A percentile compares a stretch with the other conserved stretches of the same genome.
Evolutionary conservation across 176 grass and related monocot genomes (phyloP).

Genomic region (Thinopyrum elongatum): DNA sequence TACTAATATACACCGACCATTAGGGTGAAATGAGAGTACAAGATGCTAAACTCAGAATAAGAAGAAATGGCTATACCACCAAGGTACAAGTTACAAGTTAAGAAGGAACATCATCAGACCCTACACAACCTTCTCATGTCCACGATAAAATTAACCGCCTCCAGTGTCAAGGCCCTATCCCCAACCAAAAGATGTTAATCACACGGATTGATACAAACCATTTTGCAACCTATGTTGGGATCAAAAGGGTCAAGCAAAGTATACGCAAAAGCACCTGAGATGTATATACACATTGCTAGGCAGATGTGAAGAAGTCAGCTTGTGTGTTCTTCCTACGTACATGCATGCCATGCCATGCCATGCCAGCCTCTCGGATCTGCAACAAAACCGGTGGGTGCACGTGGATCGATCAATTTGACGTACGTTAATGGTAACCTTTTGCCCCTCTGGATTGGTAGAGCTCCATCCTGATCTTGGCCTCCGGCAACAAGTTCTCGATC

Average conservation of each 20-base stretch:
- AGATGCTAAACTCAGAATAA: background rate
- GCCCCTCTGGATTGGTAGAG: constrained; percentile 81
- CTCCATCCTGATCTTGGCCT: constrained; percentile 91
- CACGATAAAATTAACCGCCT: background rate
- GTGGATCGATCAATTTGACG: constrained; percentile 9
- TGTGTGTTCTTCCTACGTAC: constrained; percentile 14
- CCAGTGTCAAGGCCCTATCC: constrained; percentile 6
- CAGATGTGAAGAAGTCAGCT: constrained; percentile 3
- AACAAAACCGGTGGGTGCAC: background rate
- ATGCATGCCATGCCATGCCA: background rate
- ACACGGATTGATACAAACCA: background rate
- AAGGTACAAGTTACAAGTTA: background rate
- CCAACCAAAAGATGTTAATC: background rate
- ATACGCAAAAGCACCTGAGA: constrained; percentile 12
- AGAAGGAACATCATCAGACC: background rate
- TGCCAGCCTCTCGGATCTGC: background rate
- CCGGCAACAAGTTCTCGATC: constrained; percentile 59
- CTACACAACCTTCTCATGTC: constrained; percentile 25
- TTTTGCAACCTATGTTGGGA: background rate
- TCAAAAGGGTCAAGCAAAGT: background rate
- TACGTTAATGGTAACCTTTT: constrained; percentile 52
- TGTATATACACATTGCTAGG: constrained; percentile 30
- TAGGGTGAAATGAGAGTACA: constrained; percentile 18
- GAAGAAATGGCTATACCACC: constrained; percentile 3
- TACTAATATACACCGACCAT: constrained; percentile 28